These are phyloP conservation scores for Tetraselmis striata DNA, from an alignment of 139 green algal genomes.

Conservation along the genomic window DNA sequence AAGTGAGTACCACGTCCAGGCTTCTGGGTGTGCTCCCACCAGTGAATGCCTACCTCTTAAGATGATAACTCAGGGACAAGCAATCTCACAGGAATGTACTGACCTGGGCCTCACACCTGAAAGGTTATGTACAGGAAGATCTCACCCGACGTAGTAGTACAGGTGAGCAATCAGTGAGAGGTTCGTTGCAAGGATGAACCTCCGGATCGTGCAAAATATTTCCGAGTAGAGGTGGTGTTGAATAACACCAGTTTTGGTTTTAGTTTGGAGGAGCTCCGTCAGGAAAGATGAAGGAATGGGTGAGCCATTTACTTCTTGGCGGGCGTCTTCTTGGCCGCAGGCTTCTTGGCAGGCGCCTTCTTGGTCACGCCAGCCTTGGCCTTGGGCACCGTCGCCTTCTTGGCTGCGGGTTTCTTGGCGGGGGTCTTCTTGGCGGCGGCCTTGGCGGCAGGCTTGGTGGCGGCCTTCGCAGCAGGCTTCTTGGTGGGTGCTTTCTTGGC, in stretches of 20 bases:
- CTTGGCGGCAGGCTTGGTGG: slow-evolving; percentile 9
- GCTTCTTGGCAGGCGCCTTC: slow-evolving; percentile 8
- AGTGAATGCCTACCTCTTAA: no score
- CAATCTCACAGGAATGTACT: no score
- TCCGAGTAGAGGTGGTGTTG: slow-evolving; percentile 3
- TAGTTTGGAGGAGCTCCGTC: slow-evolving; percentile 7
- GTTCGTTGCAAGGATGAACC: no score
- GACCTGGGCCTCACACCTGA: no score
- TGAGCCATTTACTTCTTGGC: slow-evolving; percentile 17
- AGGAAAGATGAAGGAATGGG: slow-evolving; percentile 3
- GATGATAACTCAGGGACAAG: no score
- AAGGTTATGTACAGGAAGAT: no score
- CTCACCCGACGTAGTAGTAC: no score
- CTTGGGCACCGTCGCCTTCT: slow-evolving; percentile 18
- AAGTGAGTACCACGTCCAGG: no score
- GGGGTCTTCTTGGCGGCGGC: slow-evolving; percentile 4
- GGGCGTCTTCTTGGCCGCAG: slow-evolving; percentile 10
- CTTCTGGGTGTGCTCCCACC: no score
- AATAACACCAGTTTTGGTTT: slow-evolving; percentile 1
- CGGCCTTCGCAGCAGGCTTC: slow-evolving; percentile 15
- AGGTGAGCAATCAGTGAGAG: no score
- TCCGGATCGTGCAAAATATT: no score
- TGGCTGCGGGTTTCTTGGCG: background rate
- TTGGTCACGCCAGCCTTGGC: slow-evolving; percentile 22
- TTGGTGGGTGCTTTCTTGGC: slow-evolving; percentile 14